Evolutionary conservation across 257 asterid species (phyloP), one percentile per base, ranked within the genome.

Genomic region (Ehretia macrophylla): DNA sequence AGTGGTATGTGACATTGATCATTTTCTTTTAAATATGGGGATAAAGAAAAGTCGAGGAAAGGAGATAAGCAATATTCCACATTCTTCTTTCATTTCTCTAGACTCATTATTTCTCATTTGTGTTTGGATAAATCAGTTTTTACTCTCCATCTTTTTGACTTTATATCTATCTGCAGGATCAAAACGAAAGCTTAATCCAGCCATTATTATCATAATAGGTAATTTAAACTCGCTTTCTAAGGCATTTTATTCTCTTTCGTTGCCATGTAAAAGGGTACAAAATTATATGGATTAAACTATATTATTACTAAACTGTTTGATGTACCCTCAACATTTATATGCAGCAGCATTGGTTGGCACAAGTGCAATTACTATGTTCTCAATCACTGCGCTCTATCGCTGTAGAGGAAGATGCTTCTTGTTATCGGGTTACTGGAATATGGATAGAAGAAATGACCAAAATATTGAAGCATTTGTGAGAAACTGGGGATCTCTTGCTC

Each of bases 401-500:
- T 57, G 69, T 18, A 53, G 50, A 56, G 62, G 49, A 56, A 62
- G 22, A 35, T 2, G 50, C 27, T 72, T 72, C n/a, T 40, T 48
- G 4, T 0, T 50, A 23, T n/a, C 58, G 11, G 10, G 59, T 54
- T 20, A 4, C 48, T 32, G 57, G 60, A 64, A 54, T 50, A 51
- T 14, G 14, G 60, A 70, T 13, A 39, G 59, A 17, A 55, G 56
- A 61, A 51, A 39, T 4, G 56, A 64, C 68, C 56, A 51, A 27
- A 42, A 35, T 14, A 17, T 83, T 14, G 75, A 83, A 72, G 73
- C 67, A 58, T 67, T 74, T 40, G 56, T 81, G 55, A 79, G 60
- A 62, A 73, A 17, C 17, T 59, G 73, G 19, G 95, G 81, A 50
- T 78, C 77, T 53, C 69, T 72, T 21, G 81, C 84, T 62, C 84